Evolutionary conservation across 495 filamentous ascomycete species (phyloP).

Genomic region (Neurospora pannonica): DNA sequence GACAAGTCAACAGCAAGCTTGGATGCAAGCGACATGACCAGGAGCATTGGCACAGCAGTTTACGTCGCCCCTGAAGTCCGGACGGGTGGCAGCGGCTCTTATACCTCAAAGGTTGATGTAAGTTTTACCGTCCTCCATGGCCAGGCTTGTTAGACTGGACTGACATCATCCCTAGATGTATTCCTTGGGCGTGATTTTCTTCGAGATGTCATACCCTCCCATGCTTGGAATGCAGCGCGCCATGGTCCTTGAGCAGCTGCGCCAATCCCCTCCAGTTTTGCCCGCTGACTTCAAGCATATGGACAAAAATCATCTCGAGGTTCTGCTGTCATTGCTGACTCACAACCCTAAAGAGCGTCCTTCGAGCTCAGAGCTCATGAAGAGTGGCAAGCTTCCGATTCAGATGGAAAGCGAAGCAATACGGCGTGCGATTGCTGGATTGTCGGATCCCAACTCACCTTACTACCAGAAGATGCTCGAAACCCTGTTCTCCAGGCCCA

Average conservation of each 20-base stretch:
- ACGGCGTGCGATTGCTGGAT: conserved; percentile 64
- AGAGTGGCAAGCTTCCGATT: conserved; percentile 78
- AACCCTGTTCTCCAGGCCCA: conserved; percentile 62
- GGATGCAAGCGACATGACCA: conserved; percentile 51
- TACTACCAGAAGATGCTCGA: conserved; percentile 85
- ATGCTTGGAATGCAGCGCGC: conserved; percentile 85
- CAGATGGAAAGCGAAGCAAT: conserved; percentile 90
- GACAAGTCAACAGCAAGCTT: conserved; percentile 57
- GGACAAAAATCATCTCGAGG: conserved; percentile 61
- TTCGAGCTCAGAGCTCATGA: conserved; percentile 73
- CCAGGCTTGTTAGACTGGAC: background rate
- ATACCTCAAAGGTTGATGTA: conserved; percentile 89
- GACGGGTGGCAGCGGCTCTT: conserved; percentile 58
- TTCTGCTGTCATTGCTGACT: conserved; percentile 70
- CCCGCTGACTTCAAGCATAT: conserved; percentile 66
- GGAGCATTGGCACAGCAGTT: conserved; percentile 86
- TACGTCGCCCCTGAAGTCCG: conserved; percentile 92
- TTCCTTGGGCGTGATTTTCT: conserved; percentile 93
- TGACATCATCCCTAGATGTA: conserved; percentile 60
- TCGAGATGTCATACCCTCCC: conserved; percentile 87
- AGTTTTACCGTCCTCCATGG: conserved; percentile 21
- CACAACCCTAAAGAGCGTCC: conserved; percentile 76
- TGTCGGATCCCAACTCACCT: conserved; percentile 74
- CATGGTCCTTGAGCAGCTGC: conserved; percentile 58
- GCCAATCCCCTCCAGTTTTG: conserved; percentile 56